A percentile compares a stretch with the other conserved stretches of the same genome.
These are phyloP conservation scores for Mortierella hygrophila DNA, from an alignment of 192 early-diverging fungal genomes.

Conservation along the genomic window DNA sequence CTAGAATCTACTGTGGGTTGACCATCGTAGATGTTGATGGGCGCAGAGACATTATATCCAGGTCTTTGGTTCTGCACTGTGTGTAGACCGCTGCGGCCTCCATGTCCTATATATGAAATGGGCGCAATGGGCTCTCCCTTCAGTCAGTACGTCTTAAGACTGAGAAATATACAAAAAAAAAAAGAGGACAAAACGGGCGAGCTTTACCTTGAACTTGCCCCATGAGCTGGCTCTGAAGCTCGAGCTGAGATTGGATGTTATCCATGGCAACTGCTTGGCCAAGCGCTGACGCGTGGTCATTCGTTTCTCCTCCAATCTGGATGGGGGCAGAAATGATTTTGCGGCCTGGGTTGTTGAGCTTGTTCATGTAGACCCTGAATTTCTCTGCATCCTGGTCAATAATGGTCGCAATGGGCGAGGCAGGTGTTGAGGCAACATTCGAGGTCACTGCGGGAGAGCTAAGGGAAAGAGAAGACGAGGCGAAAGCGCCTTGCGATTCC, in stretches of 20 bases:
- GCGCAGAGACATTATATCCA: constrained; percentile 5
- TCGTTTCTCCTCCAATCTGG: background rate
- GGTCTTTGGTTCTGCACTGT: constrained; percentile 6
- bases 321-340: constrained; percentile 35
- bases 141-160: background rate
- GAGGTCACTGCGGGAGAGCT: background rate
- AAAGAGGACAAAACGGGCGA: background rate
- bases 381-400: constrained; percentile 55
- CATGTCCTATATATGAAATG: background rate
- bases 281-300: constrained; percentile 26
- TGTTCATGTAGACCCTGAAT: constrained; percentile 49
- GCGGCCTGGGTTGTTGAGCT: constrained; percentile 20
- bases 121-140: background rate
- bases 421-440: constrained; percentile 12
- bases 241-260: constrained; percentile 45
- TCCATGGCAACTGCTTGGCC: constrained; percentile 55
- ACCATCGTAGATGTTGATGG: constrained; percentile 12
- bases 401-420: constrained; percentile 40
- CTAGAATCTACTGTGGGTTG: background rate
- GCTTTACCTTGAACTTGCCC: constrained; percentile 36
- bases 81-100: constrained; percentile 22
- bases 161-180: background rate
- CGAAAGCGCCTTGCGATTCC: background rate
- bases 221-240: constrained; percentile 43
- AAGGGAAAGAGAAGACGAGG: background rate